Conservation (phyloP, 139 green algal genomes). For the Asterochloris erici region DNA sequence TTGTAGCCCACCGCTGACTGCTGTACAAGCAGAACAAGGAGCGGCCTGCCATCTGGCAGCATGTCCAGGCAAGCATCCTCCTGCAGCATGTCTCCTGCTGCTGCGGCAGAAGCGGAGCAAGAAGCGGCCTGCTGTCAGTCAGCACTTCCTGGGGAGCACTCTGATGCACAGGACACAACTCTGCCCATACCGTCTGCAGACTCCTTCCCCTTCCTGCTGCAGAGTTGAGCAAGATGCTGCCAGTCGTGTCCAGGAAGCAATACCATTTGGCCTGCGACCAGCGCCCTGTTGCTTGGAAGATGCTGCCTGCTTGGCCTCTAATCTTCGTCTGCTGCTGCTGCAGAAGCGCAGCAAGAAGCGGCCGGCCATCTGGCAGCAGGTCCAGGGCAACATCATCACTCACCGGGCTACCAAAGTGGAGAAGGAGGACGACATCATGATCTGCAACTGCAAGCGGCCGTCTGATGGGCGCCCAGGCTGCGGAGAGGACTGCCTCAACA, state of each 20-base stretch:
- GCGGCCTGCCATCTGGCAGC: conserved; percentile 77
- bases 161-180: no score
- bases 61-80: conserved; percentile 75
- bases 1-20: no score
- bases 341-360: conserved; percentile 10
- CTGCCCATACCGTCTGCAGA: not conserved
- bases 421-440: conserved; percentile 93
- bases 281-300: no score
- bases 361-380: conserved; percentile 79
- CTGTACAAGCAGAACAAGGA: not conserved
- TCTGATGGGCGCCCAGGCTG: conserved; percentile 65
- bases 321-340: not conserved
- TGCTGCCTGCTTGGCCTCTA: not conserved
- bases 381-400: conserved; percentile 76
- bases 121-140: no score
- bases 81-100: not conserved
- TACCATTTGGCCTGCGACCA: no score
- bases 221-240: not conserved
- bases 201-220: not conserved
- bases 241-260: not conserved
- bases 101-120: no score
- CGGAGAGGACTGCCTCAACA: conserved; percentile 91
- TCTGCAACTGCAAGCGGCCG: conserved; percentile 79
- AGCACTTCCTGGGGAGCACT: no score
- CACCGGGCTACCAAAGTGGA: conserved; percentile 71